Evolutionary conservation across 192 early-diverging fungal genomes (phyloP).

Genomic region (Phycomyces blakesleeanus): DNA sequence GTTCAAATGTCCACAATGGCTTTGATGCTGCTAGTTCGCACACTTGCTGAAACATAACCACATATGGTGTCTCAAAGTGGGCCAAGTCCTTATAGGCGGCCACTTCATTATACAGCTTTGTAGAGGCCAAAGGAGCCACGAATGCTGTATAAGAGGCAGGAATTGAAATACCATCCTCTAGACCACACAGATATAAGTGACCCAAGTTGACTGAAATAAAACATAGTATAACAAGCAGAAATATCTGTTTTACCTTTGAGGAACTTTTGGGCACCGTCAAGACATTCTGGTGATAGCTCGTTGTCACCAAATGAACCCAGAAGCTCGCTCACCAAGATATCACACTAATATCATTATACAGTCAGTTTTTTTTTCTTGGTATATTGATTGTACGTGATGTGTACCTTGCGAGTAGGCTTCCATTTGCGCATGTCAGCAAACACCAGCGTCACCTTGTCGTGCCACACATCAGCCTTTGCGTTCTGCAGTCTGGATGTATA

Average conservation of each 20-base stretch:
- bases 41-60: slow-evolving; percentile 91
- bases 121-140: slow-evolving; percentile 83
- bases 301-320: slow-evolving; percentile 99
- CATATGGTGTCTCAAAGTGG: slow-evolving; percentile 90
- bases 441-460: slow-evolving; percentile 74
- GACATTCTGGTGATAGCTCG: slow-evolving; percentile 98
- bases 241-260: slow-evolving; percentile 26
- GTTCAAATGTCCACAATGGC: slow-evolving; percentile 78
- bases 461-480: slow-evolving; percentile 74
- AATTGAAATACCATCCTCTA: slow-evolving; percentile 85
- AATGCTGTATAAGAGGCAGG: slow-evolving; percentile 83
- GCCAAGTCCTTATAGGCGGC: slow-evolving; percentile 57
- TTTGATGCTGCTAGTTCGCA: slow-evolving; percentile 64
- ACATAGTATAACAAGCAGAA: no score
- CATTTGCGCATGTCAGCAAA: slow-evolving; percentile 90
- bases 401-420: slow-evolving; percentile 63
- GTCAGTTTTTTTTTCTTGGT: slow-evolving; percentile 1
- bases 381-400: neutral
- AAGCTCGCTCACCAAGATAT: slow-evolving; percentile 94
- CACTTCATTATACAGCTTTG: slow-evolving; percentile 76
- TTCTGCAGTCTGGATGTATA: slow-evolving; percentile 57
- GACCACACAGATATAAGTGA: no score
- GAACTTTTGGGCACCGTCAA: slow-evolving; percentile 85
- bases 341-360: slow-evolving; percentile 44
- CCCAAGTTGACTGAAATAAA: no score